Evolutionary conservation across 2,329 filamentous ascomycete species (phyloP).

Genomic region (Sclerotinia minor): DNA sequence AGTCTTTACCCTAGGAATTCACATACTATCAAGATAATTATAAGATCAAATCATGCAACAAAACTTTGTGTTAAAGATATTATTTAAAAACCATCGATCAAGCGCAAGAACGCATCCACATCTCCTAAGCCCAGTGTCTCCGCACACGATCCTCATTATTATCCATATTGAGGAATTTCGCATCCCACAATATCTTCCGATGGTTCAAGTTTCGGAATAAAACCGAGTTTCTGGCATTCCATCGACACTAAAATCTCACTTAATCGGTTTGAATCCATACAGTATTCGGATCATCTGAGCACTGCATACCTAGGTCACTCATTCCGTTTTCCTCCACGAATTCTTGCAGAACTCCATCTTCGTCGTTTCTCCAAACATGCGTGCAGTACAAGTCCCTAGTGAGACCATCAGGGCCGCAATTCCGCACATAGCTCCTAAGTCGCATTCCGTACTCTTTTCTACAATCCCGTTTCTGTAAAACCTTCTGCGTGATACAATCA

Average conservation of each 20-base stretch:
- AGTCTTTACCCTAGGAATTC: no score
- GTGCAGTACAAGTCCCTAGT: background rate
- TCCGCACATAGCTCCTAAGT: background rate
- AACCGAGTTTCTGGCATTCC: background rate
- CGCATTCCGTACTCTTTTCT: background rate
- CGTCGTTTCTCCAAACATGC: background rate
- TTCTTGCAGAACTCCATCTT: background rate
- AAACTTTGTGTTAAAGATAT: background rate
- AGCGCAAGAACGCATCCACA: background rate
- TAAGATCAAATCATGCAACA: background rate
- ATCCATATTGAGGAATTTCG: background rate
- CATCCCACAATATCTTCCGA: background rate
- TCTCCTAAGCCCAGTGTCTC: background rate
- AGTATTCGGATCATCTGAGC: background rate
- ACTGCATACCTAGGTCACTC: background rate
- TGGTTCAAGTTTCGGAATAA: background rate
- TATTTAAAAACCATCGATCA: background rate
- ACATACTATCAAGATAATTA: background rate
- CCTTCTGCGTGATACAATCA: background rate
- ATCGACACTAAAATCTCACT: background rate
- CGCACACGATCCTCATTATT: background rate
- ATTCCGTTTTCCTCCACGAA: background rate
- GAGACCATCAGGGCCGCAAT: background rate
- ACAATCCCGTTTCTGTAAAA: background rate
- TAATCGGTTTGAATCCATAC: background rate